phyloP scores from a whole-genome alignment of 1,284 basidiomycete genomes.

The Naganishia sp. region DNA sequence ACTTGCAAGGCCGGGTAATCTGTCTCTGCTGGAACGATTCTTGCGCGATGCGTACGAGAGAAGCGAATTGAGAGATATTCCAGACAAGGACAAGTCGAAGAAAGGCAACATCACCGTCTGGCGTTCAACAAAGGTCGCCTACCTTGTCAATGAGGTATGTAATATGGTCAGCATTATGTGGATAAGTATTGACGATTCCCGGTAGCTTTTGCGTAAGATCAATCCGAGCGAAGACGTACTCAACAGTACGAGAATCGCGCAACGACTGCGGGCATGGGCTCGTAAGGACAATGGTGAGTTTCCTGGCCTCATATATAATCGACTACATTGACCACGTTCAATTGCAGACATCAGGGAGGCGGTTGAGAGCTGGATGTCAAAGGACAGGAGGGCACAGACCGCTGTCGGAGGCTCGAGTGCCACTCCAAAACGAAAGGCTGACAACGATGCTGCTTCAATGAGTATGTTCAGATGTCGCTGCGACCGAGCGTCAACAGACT shows the following conservation, averaged over 20 bases:
- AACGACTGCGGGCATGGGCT: neutral
- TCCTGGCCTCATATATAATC: too few species aligned
- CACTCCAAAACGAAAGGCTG: slow-evolving; percentile 8
- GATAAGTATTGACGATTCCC: neutral
- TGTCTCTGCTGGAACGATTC: slow-evolving; percentile 7
- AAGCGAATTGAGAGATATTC: too few species aligned
- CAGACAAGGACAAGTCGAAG: neutral
- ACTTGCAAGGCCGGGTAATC: neutral
- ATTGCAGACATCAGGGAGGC: slow-evolving; percentile 2
- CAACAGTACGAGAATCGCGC: neutral
- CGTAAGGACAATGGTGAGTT: slow-evolving; percentile 17
- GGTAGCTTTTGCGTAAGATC: slow-evolving; percentile 16
- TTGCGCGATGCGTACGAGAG: slow-evolving; percentile 1
- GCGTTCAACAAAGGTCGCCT: slow-evolving; percentile 3
- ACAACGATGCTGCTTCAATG: neutral
- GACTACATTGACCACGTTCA: neutral
- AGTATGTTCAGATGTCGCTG: neutral
- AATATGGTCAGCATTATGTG: too few species aligned
- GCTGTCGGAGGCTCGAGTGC: neutral
- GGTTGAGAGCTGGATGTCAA: neutral
- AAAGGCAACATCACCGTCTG: slow-evolving; percentile 12
- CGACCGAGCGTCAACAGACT: neutral
- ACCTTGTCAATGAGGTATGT: slow-evolving; percentile 15
- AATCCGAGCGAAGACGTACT: slow-evolving; percentile 2
- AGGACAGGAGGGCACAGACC: neutral